These are phyloP conservation scores for Heimioporus sp. DNA, from an alignment of 768 basidiomycete species.

Conservation along the genomic window DNA sequence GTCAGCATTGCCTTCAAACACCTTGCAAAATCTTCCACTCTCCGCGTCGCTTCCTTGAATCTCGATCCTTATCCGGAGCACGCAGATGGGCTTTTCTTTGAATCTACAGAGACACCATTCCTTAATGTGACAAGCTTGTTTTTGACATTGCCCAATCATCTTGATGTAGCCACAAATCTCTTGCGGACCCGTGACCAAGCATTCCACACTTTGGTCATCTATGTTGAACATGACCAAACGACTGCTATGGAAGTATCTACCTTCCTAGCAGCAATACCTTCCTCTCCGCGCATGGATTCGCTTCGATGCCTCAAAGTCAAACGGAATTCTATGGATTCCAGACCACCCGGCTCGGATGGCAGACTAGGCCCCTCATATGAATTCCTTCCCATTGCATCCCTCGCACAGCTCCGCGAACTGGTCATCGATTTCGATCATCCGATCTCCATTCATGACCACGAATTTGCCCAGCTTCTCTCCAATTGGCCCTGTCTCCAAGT, in stretches of 20 bases:
- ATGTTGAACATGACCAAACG: no score
- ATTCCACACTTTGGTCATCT: no score
- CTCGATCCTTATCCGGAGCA: no score
- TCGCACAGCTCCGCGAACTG: conserved; percentile 1
- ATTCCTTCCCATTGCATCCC: background rate
- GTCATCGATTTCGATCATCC: background rate
- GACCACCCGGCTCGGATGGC: background rate
- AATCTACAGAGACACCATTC: no score
- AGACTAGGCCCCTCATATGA: background rate
- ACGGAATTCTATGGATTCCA: no score
- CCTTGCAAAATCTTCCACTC: background rate
- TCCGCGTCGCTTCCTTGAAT: no score
- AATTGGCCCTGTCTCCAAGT: background rate
- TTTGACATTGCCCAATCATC: no score
- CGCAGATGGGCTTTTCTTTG: no score
- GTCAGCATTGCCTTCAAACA: background rate
- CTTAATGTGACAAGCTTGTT: no score
- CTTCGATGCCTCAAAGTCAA: background rate
- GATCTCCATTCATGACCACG: background rate
- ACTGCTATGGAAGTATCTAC: no score
- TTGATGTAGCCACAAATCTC: no score
- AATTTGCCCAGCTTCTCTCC: background rate
- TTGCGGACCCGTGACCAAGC: no score
- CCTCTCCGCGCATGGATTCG: background rate
- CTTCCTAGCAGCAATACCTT: background rate